phyloP scores from a whole-genome alignment of 768 basidiomycete species.

The Hygrophoropsis aurantiaca region DNA sequence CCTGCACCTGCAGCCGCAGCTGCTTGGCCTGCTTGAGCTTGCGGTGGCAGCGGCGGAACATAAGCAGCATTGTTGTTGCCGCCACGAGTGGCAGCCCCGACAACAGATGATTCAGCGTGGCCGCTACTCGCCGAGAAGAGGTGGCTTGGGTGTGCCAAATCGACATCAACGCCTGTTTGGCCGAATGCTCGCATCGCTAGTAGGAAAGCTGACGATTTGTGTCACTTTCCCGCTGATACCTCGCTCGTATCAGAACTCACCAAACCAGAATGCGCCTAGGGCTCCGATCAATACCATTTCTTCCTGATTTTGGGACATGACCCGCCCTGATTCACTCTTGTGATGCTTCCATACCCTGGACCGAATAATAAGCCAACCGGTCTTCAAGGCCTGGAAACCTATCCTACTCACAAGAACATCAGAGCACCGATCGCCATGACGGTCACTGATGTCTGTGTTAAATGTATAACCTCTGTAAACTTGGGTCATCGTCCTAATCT shows the following conservation, averaged over 20 bases:
- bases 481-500: constrained; percentile 9
- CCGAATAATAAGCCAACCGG: too few species aligned
- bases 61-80: constrained; percentile 17
- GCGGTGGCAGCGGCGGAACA: constrained; percentile 12
- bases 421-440: constrained; percentile 64
- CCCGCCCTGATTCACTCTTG: constrained; percentile 41
- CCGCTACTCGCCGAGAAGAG: constrained; percentile 34
- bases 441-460: constrained; percentile 75
- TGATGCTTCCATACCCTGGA: constrained; percentile 73
- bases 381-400: too few species aligned
- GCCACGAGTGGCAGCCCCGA: constrained; percentile 29
- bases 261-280: constrained; percentile 75
- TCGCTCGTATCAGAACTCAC: constrained; percentile 38
- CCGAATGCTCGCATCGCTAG: constrained; percentile 41
- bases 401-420: constrained; percentile 57
- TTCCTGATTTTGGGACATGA: constrained; percentile 70
- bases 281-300: constrained; percentile 72
- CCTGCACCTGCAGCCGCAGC: constrained; percentile 19
- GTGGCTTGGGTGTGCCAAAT: constrained; percentile 27
- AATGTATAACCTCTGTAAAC: constrained; percentile 54
- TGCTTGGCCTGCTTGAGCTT: constrained; percentile 8
- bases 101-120: constrained; percentile 32
- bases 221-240: not conserved
- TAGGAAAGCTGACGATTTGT: constrained; percentile 34
- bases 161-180: constrained; percentile 28